These are phyloP conservation scores for Amauroascus verrucosus DNA, from an alignment of 2,329 filamentous ascomycete species.

Conservation along the genomic window DNA sequence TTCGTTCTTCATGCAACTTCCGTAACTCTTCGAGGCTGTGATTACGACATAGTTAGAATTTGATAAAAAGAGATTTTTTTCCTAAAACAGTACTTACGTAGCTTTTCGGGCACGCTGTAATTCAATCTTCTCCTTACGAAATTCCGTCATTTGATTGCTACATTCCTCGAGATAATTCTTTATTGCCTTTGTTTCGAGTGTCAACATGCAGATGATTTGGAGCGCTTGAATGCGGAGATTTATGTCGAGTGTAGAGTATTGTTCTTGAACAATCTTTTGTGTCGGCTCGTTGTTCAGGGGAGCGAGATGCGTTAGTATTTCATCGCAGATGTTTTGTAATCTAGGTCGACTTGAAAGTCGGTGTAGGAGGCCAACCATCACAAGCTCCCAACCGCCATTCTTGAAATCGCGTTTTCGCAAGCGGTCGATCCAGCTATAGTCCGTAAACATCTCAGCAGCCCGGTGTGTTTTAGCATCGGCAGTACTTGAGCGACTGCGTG, in stretches of 20 bases:
- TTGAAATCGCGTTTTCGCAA: constrained; percentile 74
- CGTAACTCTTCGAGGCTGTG: constrained; percentile 37
- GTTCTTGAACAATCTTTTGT: constrained; percentile 58
- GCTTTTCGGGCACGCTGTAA: constrained; percentile 67
- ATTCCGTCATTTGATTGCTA: constrained; percentile 85
- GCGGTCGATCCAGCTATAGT: constrained; percentile 75
- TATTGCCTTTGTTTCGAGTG: constrained; percentile 73
- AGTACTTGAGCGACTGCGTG: constrained; percentile 36
- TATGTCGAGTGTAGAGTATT: constrained; percentile 68
- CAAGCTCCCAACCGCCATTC: constrained; percentile 82
- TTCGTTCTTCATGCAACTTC: constrained; percentile 38
- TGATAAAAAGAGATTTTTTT: background rate
- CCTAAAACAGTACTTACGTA: constrained; percentile 37
- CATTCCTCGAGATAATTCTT: constrained; percentile 85
- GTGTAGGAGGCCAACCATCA: constrained; percentile 75
- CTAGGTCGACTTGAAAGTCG: constrained; percentile 69
- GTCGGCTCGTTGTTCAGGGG: constrained; percentile 67
- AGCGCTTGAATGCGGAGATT: constrained; percentile 72
- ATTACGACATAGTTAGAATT: background rate
- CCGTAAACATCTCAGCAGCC: constrained; percentile 63
- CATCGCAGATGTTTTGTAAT: constrained; percentile 62
- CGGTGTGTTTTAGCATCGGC: constrained; percentile 33
- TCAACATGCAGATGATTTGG: constrained; percentile 77
- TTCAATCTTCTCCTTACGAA: constrained; percentile 92
- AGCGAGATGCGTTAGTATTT: constrained; percentile 68